A percentile compares a stretch with the other conserved stretches of the same genome.
These are phyloP conservation scores for Arabis alpina DNA, from an alignment of 345 rosid genomes.

Conservation along the genomic window DNA sequence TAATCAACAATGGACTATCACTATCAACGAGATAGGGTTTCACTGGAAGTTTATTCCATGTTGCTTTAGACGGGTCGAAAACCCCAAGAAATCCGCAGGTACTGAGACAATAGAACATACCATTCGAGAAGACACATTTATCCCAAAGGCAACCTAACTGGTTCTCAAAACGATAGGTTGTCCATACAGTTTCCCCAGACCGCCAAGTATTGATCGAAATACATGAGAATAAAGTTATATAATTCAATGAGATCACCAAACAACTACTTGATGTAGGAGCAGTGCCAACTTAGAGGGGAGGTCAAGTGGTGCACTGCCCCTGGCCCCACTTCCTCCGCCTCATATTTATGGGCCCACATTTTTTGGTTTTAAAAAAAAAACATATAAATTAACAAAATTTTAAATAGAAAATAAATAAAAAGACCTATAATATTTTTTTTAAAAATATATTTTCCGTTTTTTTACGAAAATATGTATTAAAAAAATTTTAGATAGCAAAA, in stretches of 20 bases:
- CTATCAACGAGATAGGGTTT: neutral
- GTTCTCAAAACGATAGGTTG: constrained; percentile 1
- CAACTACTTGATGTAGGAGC: constrained; percentile 26
- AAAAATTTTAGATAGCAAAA: no score
- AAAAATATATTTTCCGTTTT: no score
- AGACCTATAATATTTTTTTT: no score
- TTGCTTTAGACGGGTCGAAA: constrained; percentile 8
- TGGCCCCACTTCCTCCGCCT: no score
- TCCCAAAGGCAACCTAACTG: neutral
- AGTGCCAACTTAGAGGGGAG: no score
- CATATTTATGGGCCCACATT: no score
- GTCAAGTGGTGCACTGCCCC: no score
- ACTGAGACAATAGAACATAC: constrained; percentile 13
- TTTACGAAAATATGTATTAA: no score
- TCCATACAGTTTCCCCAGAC: constrained; percentile 10
- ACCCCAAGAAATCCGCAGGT: neutral
- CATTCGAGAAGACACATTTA: constrained; percentile 4
- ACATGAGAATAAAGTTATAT: neutral
- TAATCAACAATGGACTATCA: neutral
- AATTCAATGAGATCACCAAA: neutral
- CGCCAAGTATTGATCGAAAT: neutral
- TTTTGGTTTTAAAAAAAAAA: no score
- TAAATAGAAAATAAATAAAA: no score
- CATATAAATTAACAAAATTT: no score
- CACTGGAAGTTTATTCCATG: constrained; percentile 8